Base-by-base conservation (phyloP, 208 protist genomes). In the Crithidia thermophila region DNA sequence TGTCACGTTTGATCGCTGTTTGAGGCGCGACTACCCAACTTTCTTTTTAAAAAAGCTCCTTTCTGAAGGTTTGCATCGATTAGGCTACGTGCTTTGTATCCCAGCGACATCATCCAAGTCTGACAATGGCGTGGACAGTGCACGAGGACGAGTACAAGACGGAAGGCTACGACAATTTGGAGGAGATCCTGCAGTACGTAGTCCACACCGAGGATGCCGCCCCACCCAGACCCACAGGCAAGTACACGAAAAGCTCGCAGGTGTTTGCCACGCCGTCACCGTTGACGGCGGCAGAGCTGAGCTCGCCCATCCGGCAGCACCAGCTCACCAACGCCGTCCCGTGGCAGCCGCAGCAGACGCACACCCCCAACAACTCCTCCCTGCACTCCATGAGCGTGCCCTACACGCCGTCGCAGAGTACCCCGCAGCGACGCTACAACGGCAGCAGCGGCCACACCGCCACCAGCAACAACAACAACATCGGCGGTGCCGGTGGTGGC, bases 211-310 rank as follows among this genome's bases (percentile, higher is more conserved):
- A 82, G 33, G 84, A 88, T 7, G n/a, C 47, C 7, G 51, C 58
- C 6, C 51, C 45, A 27, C 34, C 60, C 1, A 75, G 63, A 37
- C 62, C 70, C 20, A 64, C 88, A 4, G 84, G 79, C 3, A 84
- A 91, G 63, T 93, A 93, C 72, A 92, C 85, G 0, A 81, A 90
- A 45, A 85, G 87, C 52, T 87, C 88, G 27, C 85, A 96, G 65
- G 85, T 91, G 1, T 93, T 96, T 50, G 59, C 77, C 13, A 66
- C 76, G 1, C 68, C 77, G n/a, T 71, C 82, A 8, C 57, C 71
- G n/a, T 56, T 83, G 28, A 81, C 84, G 11, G 71, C 78, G 18
- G 46, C 72, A 2, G 85, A 79, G 23, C 23, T 79, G 16, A 60
- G 46, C 36, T 73, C 72, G 3, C 75, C 85, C 7, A 46, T 82